phyloP scores from a whole-genome alignment of 176 grass and related monocot genomes.

The Themeda triandra region DNA sequence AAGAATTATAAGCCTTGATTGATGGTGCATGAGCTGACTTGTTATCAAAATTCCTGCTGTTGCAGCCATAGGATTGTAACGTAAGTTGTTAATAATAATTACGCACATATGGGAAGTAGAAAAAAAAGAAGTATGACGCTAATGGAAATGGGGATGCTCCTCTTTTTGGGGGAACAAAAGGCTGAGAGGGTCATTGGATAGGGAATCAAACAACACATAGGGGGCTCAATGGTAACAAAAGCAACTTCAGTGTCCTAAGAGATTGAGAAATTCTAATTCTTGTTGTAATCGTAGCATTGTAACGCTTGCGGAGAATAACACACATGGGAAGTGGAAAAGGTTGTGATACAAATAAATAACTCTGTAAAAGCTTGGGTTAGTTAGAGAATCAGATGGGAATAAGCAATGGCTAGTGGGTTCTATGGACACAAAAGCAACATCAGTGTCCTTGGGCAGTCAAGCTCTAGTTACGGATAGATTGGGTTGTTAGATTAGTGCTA shows the following conservation, averaged over 20 bases:
- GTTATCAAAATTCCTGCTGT: not conserved
- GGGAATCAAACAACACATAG: not conserved
- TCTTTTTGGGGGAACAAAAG: not conserved
- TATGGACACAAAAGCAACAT: not conserved
- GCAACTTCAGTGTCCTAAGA: not conserved
- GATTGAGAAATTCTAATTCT: not conserved
- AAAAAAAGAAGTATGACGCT: not conserved
- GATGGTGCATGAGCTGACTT: not conserved
- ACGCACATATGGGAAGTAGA: not conserved
- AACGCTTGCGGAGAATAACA: not conserved
- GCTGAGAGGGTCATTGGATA: not conserved
- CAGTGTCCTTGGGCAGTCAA: not conserved
- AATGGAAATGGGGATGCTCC: not conserved
- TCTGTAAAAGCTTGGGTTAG: not conserved
- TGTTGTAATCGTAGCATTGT: not conserved
- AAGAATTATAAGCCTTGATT: not conserved
- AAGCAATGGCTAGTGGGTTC: not conserved
- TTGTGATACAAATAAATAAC: not conserved
- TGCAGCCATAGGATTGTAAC: not conserved
- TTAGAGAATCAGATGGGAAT: not conserved
- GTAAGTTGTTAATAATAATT: not conserved
- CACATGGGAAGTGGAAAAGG: not conserved
- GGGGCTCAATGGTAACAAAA: not conserved
- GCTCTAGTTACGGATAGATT: not conserved
- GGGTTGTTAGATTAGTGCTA: slow-evolving; percentile 1